A percentile compares a stretch with the other conserved stretches of the same genome.
phyloP scores from a whole-genome alignment of 2,329 filamentous ascomycete species.

The Aurifilum marmelostoma region DNA sequence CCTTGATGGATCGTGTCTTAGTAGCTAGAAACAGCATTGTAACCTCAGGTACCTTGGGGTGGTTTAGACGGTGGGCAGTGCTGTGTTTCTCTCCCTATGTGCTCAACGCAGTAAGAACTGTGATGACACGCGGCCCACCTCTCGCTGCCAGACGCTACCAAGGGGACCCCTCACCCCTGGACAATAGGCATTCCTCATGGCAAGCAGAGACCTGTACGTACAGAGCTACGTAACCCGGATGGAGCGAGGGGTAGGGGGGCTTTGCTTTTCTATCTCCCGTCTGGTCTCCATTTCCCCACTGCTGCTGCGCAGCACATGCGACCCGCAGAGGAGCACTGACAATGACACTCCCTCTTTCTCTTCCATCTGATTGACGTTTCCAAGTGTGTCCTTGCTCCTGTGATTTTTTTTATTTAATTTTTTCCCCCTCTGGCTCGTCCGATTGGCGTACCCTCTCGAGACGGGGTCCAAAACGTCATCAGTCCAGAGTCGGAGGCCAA shows the following conservation, averaged over 20 bases:
- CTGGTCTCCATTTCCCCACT: neutral
- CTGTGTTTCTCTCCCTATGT: neutral
- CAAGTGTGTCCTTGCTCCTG: neutral
- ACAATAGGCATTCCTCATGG: neutral
- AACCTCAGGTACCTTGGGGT: too few species aligned
- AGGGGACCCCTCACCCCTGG: neutral
- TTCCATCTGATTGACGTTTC: neutral
- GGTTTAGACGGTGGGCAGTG: too few species aligned
- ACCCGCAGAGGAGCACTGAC: neutral
- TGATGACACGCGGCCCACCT: neutral
- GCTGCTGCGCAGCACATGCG: conserved; percentile 2
- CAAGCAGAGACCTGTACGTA: neutral
- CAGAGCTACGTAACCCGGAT: conserved; percentile 3
- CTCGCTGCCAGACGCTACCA: neutral
- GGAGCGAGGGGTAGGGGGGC: conserved; percentile 3
- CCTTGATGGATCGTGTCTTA: too few species aligned
- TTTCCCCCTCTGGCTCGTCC: neutral
- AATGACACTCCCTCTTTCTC: too few species aligned
- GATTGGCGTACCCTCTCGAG: conserved; percentile 3
- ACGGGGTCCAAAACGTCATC: conserved; percentile 10
- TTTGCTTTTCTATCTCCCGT: conserved; percentile 3
- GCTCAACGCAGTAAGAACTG: neutral
- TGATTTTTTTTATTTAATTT: neutral
- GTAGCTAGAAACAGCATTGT: too few species aligned
- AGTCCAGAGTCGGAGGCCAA: conserved; percentile 2